phyloP scores from a whole-genome alignment of 2,329 filamentous ascomycete genomes.

The Parastagonospora avenae region DNA sequence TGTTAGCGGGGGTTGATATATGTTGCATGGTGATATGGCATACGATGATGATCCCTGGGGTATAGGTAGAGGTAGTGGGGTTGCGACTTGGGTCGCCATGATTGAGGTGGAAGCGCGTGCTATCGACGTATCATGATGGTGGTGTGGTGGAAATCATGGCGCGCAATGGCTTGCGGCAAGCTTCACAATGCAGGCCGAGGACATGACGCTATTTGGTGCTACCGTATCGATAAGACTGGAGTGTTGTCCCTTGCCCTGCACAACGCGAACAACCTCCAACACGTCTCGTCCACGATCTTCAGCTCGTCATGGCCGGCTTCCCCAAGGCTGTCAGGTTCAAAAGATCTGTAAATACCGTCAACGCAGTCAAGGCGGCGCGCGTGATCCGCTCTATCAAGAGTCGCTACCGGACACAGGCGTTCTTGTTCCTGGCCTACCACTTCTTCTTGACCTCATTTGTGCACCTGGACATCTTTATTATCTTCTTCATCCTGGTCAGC shows the following conservation, averaged over 20 bases:
- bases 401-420: conserved; percentile 38
- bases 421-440: conserved; percentile 40
- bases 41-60: conserved; percentile 24
- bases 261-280: conserved; percentile 2
- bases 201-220: conserved; percentile 1
- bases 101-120: conserved; percentile 1
- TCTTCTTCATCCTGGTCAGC: conserved; percentile 44
- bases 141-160: not conserved
- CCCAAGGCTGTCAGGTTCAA: conserved; percentile 20
- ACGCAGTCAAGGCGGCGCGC: conserved; percentile 25
- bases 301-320: conserved; percentile 16
- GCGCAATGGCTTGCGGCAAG: not conserved
- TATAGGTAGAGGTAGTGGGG: conserved; percentile 19
- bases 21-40: not conserved
- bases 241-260: not conserved
- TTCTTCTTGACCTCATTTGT: conserved; percentile 39
- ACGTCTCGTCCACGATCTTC: not conserved
- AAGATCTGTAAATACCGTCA: conserved; percentile 17
- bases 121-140: conserved; percentile 8
- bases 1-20: conserved; percentile 26
- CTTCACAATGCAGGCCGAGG: not conserved
- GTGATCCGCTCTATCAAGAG: conserved; percentile 36
- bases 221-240: conserved; percentile 7
- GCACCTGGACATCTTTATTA: conserved; percentile 40
- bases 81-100: conserved; percentile 22